Percentiles rank a stretch among this genome's conserved stretches.
These are phyloP conservation scores for Coniochaeta prunicola DNA, from an alignment of 2,329 filamentous ascomycete species.

Conservation along the genomic window DNA sequence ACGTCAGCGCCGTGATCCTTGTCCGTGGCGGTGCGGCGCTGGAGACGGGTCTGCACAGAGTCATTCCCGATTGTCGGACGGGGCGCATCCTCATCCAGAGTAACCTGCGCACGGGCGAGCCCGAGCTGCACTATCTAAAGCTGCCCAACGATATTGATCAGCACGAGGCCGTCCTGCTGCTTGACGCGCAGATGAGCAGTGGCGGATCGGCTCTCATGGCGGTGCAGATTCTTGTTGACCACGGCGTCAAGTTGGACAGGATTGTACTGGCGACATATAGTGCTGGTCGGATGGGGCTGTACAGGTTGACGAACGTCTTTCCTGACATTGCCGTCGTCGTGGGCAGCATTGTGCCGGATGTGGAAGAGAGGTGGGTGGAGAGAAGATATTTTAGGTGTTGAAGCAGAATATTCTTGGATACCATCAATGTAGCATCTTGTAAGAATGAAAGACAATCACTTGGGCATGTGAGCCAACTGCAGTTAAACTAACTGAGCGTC, in stretches of 20 bases:
- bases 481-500: background rate
- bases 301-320: conserved; percentile 81
- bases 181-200: conserved; percentile 92
- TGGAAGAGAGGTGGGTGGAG: conserved; percentile 86
- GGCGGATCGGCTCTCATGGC: conserved; percentile 87
- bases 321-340: conserved; percentile 82
- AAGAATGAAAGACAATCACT: background rate
- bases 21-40: conserved; percentile 84
- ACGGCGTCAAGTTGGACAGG: conserved; percentile 74
- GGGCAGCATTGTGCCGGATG: conserved; percentile 71
- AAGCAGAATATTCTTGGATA: conserved; percentile 7
- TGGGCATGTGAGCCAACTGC: background rate
- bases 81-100: conserved; percentile 89
- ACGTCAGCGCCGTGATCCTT: conserved; percentile 79
- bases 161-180: conserved; percentile 74
- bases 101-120: conserved; percentile 76
- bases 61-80: conserved; percentile 86
- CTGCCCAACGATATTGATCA: conserved; percentile 65
- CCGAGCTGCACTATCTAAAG: conserved; percentile 84
- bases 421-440: background rate
- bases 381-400: conserved; percentile 84
- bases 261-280: conserved; percentile 94
- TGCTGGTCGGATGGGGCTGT: conserved; percentile 76
- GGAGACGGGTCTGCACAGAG: conserved; percentile 79
- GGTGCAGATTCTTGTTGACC: conserved; percentile 89